Base-by-base conservation (phyloP, 2,329 filamentous ascomycete genomes). In the Emmonsiellopsis sp. region DNA sequence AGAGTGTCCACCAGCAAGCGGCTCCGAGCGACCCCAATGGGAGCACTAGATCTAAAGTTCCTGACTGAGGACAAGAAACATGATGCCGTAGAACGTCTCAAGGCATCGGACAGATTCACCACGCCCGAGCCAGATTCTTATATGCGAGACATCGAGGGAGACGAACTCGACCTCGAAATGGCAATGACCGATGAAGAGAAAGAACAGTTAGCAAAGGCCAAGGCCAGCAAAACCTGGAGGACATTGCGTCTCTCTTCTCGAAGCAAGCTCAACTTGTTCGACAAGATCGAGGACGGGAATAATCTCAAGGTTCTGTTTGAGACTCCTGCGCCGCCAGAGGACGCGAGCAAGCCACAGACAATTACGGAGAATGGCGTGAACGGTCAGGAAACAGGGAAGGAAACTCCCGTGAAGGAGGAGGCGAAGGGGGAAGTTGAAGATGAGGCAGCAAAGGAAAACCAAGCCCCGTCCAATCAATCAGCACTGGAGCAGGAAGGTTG, bases 161-260 rank as follows among this genome's bases (percentile, higher is more conserved):
- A 89, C 63, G 86, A 95, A 53, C 83, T 96, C 61, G 89, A 96
- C 67, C 82, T 95, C 51, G 87, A 90, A 17, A 89, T 92, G 78
- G 86, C 88, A 8, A 80, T 80, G 53, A 82, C 74, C 42, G 78
- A 83, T 42, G 78, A 80, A 54, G 82, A 85, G 57, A 81, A 77
- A 63, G 74, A 78, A 48, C 68, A 70, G 60, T 78, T 74, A 72
- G 80, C 68, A 71, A 86, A 87, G 58, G 79, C 84, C 53, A 95
- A 94, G 68, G 83, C 85, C 17, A 95, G 89, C 73, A 92, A 94
- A 68, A 86, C 84, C 53, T 98, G 93, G 93, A 82, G 91, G 60
- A 88, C 89, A 5, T 74, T 98, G 57, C 83, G 93, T 51, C 81
- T 95, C 58, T 87, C 89, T 8, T 84, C 86, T 53, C 83, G 82